A percentile compares a stretch with the other conserved stretches of the same genome.
These are phyloP conservation scores for Monilinia fructigena DNA, from an alignment of 2,329 filamentous ascomycete species.

Conservation along the genomic window DNA sequence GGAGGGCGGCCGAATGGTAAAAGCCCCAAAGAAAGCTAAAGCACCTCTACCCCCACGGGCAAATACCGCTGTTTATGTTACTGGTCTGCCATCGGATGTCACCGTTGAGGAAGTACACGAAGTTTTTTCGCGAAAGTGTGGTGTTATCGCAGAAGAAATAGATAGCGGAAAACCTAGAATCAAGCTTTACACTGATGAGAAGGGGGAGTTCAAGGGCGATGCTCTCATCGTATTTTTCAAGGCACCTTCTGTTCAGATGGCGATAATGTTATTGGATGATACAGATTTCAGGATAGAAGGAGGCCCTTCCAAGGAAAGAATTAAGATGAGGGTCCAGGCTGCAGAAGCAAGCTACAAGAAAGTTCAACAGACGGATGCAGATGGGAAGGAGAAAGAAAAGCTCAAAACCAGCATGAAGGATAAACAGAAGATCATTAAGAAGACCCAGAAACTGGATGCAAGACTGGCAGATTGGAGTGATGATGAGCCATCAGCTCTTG, in stretches of 20 bases:
- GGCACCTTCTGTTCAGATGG: constrained; percentile 85
- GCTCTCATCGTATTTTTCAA: constrained; percentile 93
- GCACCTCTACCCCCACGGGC: constrained; percentile 47
- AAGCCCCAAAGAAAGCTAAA: constrained; percentile 41
- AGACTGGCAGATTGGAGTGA: constrained; percentile 95
- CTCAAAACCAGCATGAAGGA: constrained; percentile 60
- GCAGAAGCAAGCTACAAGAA: constrained; percentile 93
- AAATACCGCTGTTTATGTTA: constrained; percentile 92
- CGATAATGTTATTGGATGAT: constrained; percentile 77
- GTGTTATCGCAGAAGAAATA: constrained; percentile 91
- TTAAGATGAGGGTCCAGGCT: constrained; percentile 75
- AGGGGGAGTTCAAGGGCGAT: constrained; percentile 88
- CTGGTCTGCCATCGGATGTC: constrained; percentile 77
- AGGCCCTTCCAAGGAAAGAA: constrained; percentile 45
- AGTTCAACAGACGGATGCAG: constrained; percentile 61
- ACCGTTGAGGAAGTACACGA: constrained; percentile 78
- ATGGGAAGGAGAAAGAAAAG: constrained; percentile 46
- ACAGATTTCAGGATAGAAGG: constrained; percentile 70
- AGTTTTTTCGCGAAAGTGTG: constrained; percentile 79
- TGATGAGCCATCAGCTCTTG: constrained; percentile 65
- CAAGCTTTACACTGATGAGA: constrained; percentile 83
- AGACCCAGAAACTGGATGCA: constrained; percentile 86
- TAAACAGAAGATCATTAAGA: constrained; percentile 86
- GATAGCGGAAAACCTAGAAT: constrained; percentile 85
- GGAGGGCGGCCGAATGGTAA: constrained; percentile 38